A percentile compares a stretch with the other conserved stretches of the same genome.
These are phyloP conservation scores for Kwoniella heveanensis DNA, from an alignment of 768 basidiomycete genomes.

Conservation along the genomic window DNA sequence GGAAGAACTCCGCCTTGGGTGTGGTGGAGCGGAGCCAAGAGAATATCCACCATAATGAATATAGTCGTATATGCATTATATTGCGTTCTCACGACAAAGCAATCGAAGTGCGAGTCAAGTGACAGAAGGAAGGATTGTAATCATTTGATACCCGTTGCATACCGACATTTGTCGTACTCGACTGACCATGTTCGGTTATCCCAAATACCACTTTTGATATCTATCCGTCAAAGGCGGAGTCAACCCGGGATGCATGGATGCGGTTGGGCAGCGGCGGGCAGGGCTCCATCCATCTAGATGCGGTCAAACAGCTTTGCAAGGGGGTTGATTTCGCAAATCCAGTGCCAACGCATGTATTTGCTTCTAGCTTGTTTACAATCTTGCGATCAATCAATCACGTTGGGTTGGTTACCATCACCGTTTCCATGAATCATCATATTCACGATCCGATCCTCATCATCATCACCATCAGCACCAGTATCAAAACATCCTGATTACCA, in stretches of 20 bases:
- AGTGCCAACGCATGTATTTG: background rate
- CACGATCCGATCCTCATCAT: too few species aligned
- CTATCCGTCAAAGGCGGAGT: slow-evolving; percentile 5
- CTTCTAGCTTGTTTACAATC: background rate
- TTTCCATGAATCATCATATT: background rate
- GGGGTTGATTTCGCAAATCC: background rate
- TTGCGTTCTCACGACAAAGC: too few species aligned
- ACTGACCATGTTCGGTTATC: too few species aligned
- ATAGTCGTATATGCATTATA: too few species aligned
- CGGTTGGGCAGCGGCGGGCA: too few species aligned
- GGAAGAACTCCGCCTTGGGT: too few species aligned
- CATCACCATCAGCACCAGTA: background rate
- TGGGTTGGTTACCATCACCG: background rate
- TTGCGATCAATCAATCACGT: background rate
- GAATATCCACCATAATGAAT: too few species aligned
- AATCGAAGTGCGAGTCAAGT: background rate
- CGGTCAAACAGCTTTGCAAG: too few species aligned
- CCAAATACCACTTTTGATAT: too few species aligned
- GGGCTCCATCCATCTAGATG: too few species aligned
- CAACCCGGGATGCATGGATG: background rate
- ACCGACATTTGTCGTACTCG: background rate
- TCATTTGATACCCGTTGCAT: background rate
- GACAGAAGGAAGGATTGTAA: background rate
- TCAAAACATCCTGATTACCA: background rate
- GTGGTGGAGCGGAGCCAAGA: background rate